Conservation (phyloP, 148 eudicot species). For the Camellia granthamiana region DNA sequence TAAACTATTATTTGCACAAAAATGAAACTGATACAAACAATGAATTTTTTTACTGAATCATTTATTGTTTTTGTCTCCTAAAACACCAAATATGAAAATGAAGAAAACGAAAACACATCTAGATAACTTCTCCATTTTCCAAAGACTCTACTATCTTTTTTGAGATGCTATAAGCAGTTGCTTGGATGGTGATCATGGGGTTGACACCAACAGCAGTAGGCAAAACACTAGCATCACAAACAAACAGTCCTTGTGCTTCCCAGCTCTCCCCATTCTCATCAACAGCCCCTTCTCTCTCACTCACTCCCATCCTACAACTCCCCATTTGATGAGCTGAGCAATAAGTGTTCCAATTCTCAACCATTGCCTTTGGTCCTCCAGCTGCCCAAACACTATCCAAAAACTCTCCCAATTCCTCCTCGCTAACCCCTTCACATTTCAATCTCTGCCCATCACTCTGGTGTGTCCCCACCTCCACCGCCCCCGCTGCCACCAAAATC, state of each 20-base stretch:
- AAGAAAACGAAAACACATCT: background rate
- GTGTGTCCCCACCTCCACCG: conserved; percentile 73
- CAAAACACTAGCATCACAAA: conserved; percentile 72
- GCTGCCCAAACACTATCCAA: conserved; percentile 44
- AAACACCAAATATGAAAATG: no score
- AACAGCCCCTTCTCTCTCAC: conserved; percentile 54
- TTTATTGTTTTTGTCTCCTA: no score
- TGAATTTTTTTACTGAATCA: no score
- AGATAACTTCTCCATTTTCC: conserved; percentile 22
- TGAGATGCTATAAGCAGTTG: conserved; percentile 72
- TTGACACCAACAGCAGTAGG: conserved; percentile 85
- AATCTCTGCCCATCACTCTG: conserved; percentile 60
- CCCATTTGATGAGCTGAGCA: conserved; percentile 87
- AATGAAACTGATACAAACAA: no score
- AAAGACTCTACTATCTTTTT: conserved; percentile 47
- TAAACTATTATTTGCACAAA: no score
- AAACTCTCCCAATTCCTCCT: conserved; percentile 52
- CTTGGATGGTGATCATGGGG: conserved; percentile 85
- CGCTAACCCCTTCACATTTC: conserved; percentile 42
- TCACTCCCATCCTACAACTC: conserved; percentile 74
- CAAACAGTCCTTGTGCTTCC: conserved; percentile 79
- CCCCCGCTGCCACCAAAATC: conserved; percentile 82
- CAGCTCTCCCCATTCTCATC: conserved; percentile 82
- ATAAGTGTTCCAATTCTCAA: conserved; percentile 50
- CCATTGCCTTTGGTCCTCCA: conserved; percentile 44